phyloP scores from a whole-genome alignment of 2,329 filamentous ascomycete species.

The Trichoderma gracile region DNA sequence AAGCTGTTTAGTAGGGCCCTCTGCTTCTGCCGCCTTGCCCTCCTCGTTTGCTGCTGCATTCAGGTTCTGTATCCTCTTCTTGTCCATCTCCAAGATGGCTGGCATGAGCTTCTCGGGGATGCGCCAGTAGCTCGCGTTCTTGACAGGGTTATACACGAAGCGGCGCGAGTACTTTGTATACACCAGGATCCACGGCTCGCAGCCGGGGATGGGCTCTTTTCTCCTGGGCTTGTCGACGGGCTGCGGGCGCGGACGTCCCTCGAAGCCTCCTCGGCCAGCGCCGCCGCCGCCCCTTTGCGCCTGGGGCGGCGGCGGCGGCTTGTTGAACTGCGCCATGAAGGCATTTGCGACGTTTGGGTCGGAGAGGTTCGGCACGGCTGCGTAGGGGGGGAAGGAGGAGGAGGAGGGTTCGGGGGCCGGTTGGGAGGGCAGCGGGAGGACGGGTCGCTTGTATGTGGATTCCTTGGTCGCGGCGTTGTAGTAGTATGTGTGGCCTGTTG shows the following conservation, averaged over 20 bases:
- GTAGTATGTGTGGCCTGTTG: conserved; percentile 84
- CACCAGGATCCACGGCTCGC: conserved; percentile 87
- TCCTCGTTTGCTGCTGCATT: conserved; percentile 34
- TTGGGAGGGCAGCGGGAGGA: conserved; percentile 34
- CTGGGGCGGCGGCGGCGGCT: conserved; percentile 42
- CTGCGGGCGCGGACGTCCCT: conserved; percentile 64
- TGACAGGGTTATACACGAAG: conserved; percentile 86
- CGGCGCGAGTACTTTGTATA: conserved; percentile 85
- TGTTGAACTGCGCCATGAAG: conserved; percentile 58
- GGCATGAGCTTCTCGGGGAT: conserved; percentile 85
- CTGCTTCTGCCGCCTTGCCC: not conserved
- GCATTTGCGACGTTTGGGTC: conserved; percentile 60
- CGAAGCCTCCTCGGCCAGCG: conserved; percentile 48
- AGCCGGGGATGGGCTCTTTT: conserved; percentile 75
- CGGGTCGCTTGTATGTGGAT: conserved; percentile 84
- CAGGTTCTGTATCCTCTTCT: conserved; percentile 66
- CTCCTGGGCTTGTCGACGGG: conserved; percentile 78
- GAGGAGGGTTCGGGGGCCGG: conserved; percentile 37
- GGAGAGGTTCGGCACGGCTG: conserved; percentile 45
- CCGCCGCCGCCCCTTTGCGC: conserved; percentile 32
- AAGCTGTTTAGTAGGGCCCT: not conserved
- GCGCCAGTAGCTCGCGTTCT: conserved; percentile 91
- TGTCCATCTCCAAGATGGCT: conserved; percentile 71
- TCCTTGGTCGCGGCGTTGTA: conserved; percentile 80
- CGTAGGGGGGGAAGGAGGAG: conserved; percentile 35